Evolutionary conservation across 225 moss, liverwort and hornwort genomes (phyloP).

Genomic region (Pseudoscleropodium purum): DNA sequence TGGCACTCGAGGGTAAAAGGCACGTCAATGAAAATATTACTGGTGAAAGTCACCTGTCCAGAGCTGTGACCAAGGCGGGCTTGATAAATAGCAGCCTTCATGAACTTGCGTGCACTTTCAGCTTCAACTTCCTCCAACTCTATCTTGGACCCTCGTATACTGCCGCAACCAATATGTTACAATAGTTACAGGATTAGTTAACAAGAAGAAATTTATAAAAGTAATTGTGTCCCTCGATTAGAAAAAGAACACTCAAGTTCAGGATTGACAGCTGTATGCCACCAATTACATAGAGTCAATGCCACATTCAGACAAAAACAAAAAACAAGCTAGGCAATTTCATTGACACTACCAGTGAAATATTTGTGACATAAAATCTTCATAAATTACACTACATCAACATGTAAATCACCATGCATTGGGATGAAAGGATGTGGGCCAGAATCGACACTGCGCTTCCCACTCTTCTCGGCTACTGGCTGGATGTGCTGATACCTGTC

Average conservation of each 20-base stretch:
- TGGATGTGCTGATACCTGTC: slow-evolving; percentile 67
- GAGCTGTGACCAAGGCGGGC: slow-evolving; percentile 57
- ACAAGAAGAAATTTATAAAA: neutral
- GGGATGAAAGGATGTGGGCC: slow-evolving; percentile 93
- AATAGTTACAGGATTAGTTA: neutral
- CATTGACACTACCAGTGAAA: neutral
- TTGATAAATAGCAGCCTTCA: slow-evolving; percentile 71
- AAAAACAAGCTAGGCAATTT: neutral
- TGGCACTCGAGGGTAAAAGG: neutral
- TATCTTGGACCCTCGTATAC: slow-evolving; percentile 29
- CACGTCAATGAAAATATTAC: neutral
- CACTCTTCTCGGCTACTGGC: slow-evolving; percentile 74
- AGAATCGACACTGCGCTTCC: slow-evolving; percentile 67
- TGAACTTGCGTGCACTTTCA: slow-evolving; percentile 58
- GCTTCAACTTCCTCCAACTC: slow-evolving; percentile 49
- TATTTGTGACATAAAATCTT: neutral
- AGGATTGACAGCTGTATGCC: neutral
- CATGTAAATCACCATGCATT: slow-evolving; percentile 40
- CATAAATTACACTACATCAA: neutral
- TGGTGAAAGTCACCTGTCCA: slow-evolving; percentile 45
- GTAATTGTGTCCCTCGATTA: neutral
- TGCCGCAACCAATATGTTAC: slow-evolving; percentile 8
- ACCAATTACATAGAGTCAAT: neutral
- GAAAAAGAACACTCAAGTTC: neutral
- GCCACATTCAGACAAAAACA: neutral